A percentile compares a stretch with the other conserved stretches of the same genome.
phyloP scores from a whole-genome alignment of 768 basidiomycete species.

The Chiua virens region DNA sequence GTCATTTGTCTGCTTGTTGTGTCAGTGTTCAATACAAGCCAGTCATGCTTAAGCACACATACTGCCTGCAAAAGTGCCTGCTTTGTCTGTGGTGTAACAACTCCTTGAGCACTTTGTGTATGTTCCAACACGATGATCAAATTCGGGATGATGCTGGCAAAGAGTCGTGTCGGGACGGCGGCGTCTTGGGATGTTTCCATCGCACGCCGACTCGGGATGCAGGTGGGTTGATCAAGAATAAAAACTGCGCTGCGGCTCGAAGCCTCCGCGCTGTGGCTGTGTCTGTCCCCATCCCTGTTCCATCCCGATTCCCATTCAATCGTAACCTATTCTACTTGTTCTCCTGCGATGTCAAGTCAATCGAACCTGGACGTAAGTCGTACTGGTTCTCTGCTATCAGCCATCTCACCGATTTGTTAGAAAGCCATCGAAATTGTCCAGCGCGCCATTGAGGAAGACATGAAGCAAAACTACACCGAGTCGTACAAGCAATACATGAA shows the following conservation, averaged over 20 bases:
- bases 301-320: neutral
- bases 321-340: neutral
- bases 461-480: slow-evolving; percentile 89
- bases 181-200: slow-evolving; percentile 11
- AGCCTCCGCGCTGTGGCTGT: slow-evolving; percentile 16
- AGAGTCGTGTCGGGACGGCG: slow-evolving; percentile 45
- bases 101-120: slow-evolving; percentile 56
- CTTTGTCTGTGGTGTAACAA: slow-evolving; percentile 55
- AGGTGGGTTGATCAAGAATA: neutral
- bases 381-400: neutral
- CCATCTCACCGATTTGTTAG: slow-evolving; percentile 36
- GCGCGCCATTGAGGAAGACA: slow-evolving; percentile 90
- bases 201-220: too few species aligned
- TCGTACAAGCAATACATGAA: slow-evolving; percentile 96
- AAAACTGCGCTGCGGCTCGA: neutral
- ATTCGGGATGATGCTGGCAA: slow-evolving; percentile 58
- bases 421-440: slow-evolving; percentile 90
- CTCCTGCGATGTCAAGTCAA: slow-evolving; percentile 40
- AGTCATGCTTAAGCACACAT: slow-evolving; percentile 8
- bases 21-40: neutral
- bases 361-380: slow-evolving; percentile 48
- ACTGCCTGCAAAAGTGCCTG: slow-evolving; percentile 70
- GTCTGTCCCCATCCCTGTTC: neutral
- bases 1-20: slow-evolving; percentile 59
- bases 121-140: slow-evolving; percentile 61